Evolutionary conservation across 2,329 filamentous ascomycete species (phyloP), one percentile per base, ranked within the genome.

Genomic region (Xenosphaeropsis pyriputrescens): DNA sequence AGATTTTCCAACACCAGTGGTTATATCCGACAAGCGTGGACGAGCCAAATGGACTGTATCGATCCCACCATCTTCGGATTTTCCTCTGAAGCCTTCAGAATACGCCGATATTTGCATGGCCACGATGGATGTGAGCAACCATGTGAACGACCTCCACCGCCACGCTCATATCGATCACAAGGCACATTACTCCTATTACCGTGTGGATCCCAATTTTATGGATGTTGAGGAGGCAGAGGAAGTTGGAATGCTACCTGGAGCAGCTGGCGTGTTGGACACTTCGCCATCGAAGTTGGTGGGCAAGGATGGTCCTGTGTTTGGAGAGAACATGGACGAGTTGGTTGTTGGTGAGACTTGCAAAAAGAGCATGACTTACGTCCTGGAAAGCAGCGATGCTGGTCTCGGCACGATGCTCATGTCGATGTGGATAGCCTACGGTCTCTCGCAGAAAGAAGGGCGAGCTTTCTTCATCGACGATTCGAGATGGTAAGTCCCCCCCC

Each of bases 381-480:
- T 93, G 49, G 83, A 89, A 52, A 68, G 75, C 6, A 58, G 69
- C 3, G 77, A 89, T 49, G 82, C 83, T 2, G 85, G 85, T 2
- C 64, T 93, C 8, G 85, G 85, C 5, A 76, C 74, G 45, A 75
- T 79, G 2, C 58, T 94, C 41, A 76, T 93, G 69, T 70, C 78
- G 51, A 54, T 93, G 39, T 94, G 85, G 85, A 79, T 80, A 49
- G 79, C 84, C 18, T 93, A 91, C 53, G 83, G 83, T 3, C 60
- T 93, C 38, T 84, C 85, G 2, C 67, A 79, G 52, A 70, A 76
- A 41, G 81, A 93, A 53, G 72, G 72, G 12, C 67, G 85, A 17
- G 67, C 75, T 1, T 93, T 93, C 57, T 93, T 93, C 60, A 65
- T 93, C 44, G 84, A 93, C 49, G 85, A 93, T 57, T 75, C 79